Evolutionary conservation across 345 rosid genomes (phyloP).

Genomic region (Eucalyptus paniculata): DNA sequence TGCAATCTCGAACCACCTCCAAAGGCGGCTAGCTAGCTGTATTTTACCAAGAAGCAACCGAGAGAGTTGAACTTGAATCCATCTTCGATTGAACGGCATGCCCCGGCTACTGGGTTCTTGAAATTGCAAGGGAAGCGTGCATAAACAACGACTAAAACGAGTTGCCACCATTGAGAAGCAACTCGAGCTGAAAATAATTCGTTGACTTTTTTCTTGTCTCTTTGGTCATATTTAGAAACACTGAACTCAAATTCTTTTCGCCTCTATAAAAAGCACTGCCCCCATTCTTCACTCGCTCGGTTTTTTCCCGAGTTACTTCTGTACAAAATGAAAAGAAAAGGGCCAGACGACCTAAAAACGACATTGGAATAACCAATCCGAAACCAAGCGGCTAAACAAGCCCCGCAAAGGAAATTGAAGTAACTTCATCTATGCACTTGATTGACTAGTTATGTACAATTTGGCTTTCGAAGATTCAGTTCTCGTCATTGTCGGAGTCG

Average conservation of each 20-base stretch:
- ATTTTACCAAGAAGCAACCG: neutral
- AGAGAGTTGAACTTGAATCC: neutral
- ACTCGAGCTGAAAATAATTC: neutral
- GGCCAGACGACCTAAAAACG: neutral
- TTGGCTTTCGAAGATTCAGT: neutral
- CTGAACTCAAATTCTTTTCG: neutral
- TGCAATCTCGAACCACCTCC: neutral
- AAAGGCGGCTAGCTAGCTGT: neutral
- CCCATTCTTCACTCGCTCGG: neutral
- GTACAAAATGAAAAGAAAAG: neutral
- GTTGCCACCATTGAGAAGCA: neutral
- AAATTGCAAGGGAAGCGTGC: neutral
- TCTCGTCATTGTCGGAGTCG: constrained; percentile 35
- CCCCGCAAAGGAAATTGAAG: neutral
- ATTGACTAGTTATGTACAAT: neutral
- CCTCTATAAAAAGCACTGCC: neutral
- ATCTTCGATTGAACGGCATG: neutral
- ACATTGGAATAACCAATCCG: neutral
- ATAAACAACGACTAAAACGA: neutral
- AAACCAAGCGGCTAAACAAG: neutral
- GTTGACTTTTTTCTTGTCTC: neutral
- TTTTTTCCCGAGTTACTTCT: neutral
- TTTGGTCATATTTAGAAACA: neutral
- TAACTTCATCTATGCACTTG: neutral
- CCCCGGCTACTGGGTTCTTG: neutral